Conservation (phyloP, 2,329 filamentous ascomycete species). For the Calonectria pseudoturangicola region DNA sequence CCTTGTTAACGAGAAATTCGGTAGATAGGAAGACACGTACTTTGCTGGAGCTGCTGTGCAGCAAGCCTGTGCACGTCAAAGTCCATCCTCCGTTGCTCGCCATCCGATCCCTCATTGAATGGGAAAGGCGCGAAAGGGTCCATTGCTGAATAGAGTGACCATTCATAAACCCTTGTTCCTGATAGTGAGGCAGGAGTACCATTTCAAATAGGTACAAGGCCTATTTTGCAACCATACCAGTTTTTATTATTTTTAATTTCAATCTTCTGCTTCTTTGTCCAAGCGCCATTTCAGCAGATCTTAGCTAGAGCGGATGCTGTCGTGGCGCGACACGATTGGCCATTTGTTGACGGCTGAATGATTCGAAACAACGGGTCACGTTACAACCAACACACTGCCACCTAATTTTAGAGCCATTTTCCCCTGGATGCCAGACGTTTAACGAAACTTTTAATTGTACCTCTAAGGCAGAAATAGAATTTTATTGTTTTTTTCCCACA, state of each 20-base stretch:
- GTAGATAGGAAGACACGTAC: too few relatives aligned
- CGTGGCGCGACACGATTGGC: constrained; percentile 23
- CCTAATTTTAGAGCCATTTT: not conserved
- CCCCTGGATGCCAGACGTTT: not conserved
- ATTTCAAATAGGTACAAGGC: not conserved
- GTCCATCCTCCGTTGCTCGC: not conserved
- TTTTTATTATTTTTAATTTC: not conserved
- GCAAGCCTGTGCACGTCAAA: not conserved
- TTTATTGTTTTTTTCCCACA: too few relatives aligned
- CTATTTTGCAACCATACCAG: not conserved
- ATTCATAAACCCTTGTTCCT: not conserved
- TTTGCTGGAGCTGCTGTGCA: not conserved
- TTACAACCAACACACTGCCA: not conserved
- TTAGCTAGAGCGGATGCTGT: constrained; percentile 1
- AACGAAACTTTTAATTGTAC: not conserved
- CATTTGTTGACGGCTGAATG: not conserved
- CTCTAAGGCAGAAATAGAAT: too few relatives aligned
- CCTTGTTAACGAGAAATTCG: too few relatives aligned
- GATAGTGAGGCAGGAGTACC: not conserved
- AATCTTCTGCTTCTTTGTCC: not conserved
- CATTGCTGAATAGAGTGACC: not conserved
- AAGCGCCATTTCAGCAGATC: constrained; percentile 4
- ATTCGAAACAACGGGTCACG: constrained; percentile 7
- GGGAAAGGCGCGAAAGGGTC: not conserved
- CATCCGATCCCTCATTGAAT: not conserved